Evolutionary conservation across 2,329 filamentous ascomycete genomes (phyloP).

Genomic region (Cladosporium sp.): DNA sequence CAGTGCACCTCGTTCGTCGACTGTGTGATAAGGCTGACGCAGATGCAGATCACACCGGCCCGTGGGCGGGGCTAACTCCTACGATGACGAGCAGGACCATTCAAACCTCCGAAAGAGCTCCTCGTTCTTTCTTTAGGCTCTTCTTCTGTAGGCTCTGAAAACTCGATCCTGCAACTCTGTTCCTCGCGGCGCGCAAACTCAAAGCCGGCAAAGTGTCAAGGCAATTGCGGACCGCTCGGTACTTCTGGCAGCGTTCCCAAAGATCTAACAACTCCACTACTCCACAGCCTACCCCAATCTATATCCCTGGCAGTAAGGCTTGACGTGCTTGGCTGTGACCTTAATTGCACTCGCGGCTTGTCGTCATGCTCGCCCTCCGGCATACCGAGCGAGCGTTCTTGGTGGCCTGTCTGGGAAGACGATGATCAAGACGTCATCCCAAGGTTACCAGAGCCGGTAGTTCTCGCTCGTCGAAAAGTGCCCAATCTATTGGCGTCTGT

Average conservation of each 20-base stretch:
- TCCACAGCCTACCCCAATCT: not conserved
- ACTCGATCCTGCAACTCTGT: not conserved
- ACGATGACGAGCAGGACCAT: not conserved
- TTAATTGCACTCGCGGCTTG: not conserved
- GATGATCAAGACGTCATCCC: not conserved
- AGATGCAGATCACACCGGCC: constrained; percentile 3
- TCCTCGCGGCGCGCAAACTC: not conserved
- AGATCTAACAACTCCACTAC: not conserved
- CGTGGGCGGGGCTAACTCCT: not conserved
- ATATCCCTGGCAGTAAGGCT: not conserved
- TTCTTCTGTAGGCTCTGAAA: not conserved
- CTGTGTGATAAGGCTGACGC: not conserved
- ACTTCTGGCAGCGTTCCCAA: constrained; percentile 1
- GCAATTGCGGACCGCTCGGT: constrained; percentile 16
- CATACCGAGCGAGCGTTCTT: not conserved
- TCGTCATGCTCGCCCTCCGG: not conserved
- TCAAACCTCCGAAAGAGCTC: too few relatives aligned
- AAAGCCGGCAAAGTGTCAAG: not conserved
- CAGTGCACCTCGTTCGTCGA: not conserved
- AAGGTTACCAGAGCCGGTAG: not conserved
- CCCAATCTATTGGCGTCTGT: not conserved
- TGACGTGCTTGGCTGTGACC: constrained; percentile 3
- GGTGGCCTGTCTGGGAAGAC: not conserved
- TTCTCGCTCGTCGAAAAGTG: not conserved
- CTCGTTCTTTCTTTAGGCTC: not conserved